Conservation (phyloP, 345 rosid species). For the Mangifera indica region DNA sequence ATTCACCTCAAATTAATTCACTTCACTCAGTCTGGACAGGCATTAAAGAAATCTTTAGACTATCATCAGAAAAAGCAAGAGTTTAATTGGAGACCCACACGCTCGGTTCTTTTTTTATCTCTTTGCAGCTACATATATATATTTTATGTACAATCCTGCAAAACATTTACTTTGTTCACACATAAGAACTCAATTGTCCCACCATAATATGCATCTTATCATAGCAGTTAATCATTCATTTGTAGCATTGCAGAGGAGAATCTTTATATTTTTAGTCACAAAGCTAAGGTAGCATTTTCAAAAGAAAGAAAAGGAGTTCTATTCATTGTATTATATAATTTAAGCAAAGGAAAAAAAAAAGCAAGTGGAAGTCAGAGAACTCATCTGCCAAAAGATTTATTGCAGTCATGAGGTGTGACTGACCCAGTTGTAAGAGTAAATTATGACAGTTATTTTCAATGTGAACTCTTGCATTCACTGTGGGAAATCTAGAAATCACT, state of each 20-base stretch:
- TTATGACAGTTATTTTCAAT: too few species aligned
- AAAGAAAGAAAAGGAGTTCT: not conserved
- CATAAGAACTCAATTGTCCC: slow-evolving; percentile 18
- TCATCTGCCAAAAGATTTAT: slow-evolving; percentile 4
- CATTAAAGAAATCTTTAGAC: slow-evolving; percentile 16
- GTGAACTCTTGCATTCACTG: not conserved
- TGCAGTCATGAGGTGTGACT: not conserved
- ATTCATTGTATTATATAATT: not conserved
- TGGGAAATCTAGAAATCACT: slow-evolving; percentile 8
- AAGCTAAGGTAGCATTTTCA: not conserved
- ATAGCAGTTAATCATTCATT: slow-evolving; percentile 14
- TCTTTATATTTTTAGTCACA: slow-evolving; percentile 23
- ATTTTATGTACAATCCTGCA: slow-evolving; percentile 5
- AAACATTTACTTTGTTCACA: slow-evolving; percentile 15
- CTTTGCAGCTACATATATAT: slow-evolving; percentile 22
- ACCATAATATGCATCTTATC: slow-evolving; percentile 17
- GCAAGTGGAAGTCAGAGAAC: not conserved
- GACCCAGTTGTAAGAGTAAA: too few species aligned
- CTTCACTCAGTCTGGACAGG: slow-evolving; percentile 20
- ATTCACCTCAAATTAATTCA: not conserved
- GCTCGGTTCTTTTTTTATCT: slow-evolving; percentile 20
- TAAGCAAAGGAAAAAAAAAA: not conserved
- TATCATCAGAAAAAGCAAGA: slow-evolving; percentile 22
- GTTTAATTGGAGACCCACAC: slow-evolving; percentile 2
- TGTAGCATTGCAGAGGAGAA: slow-evolving; percentile 31